Base-by-base conservation (phyloP, 1,284 basidiomycete genomes). In the Sphaerobolus stellatus region DNA sequence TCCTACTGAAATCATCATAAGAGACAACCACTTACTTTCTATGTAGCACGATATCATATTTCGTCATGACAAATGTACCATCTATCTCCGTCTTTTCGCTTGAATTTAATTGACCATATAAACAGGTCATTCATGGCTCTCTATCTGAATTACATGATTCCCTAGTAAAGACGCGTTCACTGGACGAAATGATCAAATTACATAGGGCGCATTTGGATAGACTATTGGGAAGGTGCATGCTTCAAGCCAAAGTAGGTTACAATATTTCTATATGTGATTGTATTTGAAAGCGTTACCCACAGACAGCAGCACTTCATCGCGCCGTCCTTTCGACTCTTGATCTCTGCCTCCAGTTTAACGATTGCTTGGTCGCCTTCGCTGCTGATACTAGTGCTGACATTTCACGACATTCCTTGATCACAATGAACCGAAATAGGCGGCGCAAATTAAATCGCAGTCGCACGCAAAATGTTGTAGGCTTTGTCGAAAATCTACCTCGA, bases 141-240 rank as follows among this genome's bases (percentile, higher is more conserved):
- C 69, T 86, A 1, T 62, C 74, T 48, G 71, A 71, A 46, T 88
- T 90, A 61, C 84, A 85, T 45, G 68, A 77, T 2, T 70, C 68
- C 3, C 73, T 93, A 43, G 68, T 69, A n/a, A 65, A 72, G 27
- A 82, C 80, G 2, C 76, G 73, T 44, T 90, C 89, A 2, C 72
- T 94, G 14, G 87, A 92, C 61, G 83, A 88, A 51, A 86, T 92
- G 75, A 88, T 93, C 48, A 68, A 71, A 24, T 61, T 86, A 3
- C 91, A 94, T 63, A 75, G 84, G 27, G 76, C 81, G 36, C 84
- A 93, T 90, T 73, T 88, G 16, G 75, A 81, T 33, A 81, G 75
- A 50, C 71, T 93, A 3, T 75, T 84, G 55, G 74, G 75, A 24
- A 79, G 83, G 44, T 90, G 87, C 64, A 77, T 94, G 8, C 74